These are phyloP conservation scores for Exophiala phaeomuriformis DNA, from an alignment of 2,329 filamentous ascomycete species.

Conservation along the genomic window DNA sequence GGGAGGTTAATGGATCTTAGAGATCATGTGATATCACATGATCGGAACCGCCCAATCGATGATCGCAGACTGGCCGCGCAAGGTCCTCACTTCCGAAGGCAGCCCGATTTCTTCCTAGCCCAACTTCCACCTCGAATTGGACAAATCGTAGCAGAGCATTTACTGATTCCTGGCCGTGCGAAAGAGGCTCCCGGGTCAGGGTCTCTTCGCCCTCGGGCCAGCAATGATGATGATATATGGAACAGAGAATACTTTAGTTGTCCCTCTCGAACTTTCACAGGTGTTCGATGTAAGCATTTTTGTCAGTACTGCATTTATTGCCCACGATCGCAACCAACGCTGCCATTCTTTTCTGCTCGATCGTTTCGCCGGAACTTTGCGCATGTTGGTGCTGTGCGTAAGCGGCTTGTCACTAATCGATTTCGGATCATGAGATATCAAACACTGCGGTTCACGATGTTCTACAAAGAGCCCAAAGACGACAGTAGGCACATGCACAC, in stretches of 20 bases:
- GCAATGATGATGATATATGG: neutral
- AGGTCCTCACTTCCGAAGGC: neutral
- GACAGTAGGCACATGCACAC: conserved; percentile 11
- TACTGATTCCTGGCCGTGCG: neutral
- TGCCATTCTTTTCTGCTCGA: conserved; percentile 1
- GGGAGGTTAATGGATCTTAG: too few relatives aligned
- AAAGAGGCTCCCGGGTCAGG: neutral
- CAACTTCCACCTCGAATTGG: neutral
- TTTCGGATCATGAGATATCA: conserved; percentile 25
- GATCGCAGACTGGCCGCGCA: neutral
- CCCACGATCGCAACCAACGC: neutral
- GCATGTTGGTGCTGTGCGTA: neutral
- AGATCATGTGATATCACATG: conserved; percentile 1
- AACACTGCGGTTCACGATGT: conserved; percentile 27
- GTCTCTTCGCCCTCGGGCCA: neutral
- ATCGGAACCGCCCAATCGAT: neutral
- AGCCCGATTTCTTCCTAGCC: conserved; percentile 15
- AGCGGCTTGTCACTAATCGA: neutral
- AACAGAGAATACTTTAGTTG: neutral
- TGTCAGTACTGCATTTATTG: neutral
- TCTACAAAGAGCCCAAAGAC: conserved; percentile 25
- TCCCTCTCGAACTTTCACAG: neutral
- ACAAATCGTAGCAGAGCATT: conserved; percentile 17
- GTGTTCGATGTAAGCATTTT: neutral
- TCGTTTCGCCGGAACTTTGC: neutral